These are phyloP conservation scores for Colletotrichum endophyticum DNA, from an alignment of 2,329 filamentous ascomycete genomes.

Conservation along the genomic window DNA sequence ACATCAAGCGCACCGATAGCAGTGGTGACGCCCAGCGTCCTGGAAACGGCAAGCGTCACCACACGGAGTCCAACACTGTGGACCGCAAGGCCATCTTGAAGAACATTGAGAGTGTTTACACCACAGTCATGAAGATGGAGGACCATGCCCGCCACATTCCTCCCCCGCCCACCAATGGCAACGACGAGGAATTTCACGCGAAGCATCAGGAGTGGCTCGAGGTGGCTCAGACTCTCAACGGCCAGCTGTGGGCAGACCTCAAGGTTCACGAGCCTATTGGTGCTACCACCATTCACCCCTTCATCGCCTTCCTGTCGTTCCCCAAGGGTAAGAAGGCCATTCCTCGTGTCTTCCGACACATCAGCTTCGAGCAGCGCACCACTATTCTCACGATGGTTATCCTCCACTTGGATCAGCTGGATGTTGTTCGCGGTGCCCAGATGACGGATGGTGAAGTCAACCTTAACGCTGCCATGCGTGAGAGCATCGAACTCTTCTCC, in stretches of 20 bases:
- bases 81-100: conserved; percentile 84
- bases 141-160: conserved; percentile 87
- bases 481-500: conserved; percentile 92
- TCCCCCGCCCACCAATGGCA: conserved; percentile 62
- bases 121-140: conserved; percentile 89
- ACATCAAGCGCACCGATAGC: conserved; percentile 87
- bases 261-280: conserved; percentile 94
- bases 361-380: conserved; percentile 89
- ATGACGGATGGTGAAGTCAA: conserved; percentile 74
- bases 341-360: conserved; percentile 91
- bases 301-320: conserved; percentile 94
- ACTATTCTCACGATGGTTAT: conserved; percentile 96
- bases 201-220: conserved; percentile 82
- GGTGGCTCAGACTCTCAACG: conserved; percentile 73
- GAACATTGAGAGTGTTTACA: conserved; percentile 89
- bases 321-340: conserved; percentile 97
- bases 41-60: conserved; percentile 46
- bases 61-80: conserved; percentile 50
- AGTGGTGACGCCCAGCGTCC: conserved; percentile 62
- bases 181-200: conserved; percentile 72
- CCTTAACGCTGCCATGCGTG: conserved; percentile 78
- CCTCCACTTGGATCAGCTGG: conserved; percentile 88
- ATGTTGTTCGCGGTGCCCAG: conserved; percentile 84
- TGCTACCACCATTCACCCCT: conserved; percentile 80
- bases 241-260: conserved; percentile 81